Evolutionary conservation across 176 grass and related monocot genomes (phyloP), one percentile per base, ranked within the genome.

Genomic region (Eragrostis nindensis): DNA sequence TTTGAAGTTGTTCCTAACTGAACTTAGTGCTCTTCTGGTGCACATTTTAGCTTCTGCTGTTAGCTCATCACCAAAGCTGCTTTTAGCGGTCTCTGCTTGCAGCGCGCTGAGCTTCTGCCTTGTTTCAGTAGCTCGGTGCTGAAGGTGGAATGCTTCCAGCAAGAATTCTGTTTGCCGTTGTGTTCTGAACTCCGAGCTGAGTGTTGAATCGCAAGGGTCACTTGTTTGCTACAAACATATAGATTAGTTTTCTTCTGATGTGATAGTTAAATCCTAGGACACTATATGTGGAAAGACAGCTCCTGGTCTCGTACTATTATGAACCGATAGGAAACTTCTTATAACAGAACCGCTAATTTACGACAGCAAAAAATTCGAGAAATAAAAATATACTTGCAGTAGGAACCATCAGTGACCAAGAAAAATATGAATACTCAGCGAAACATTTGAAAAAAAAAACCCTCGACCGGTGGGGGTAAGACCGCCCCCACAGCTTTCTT

Each of bases 161-260:
- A 99, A 68, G 79, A 91, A 99, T 57, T 99, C 96, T 46, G 90
- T 95, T 64, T 93, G 96, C 63, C 96, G 65, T 19, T 99, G 96
- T 71, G 90, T 90, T 59, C 96, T 89, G 24, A 95, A 91, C 86
- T 95, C 96, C 1, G 92, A 71, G 70, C 76, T 86, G 18, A 95
- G 85, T 52, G 88, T 82, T 43, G 89, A 85, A 89, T 97, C 94
- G 77, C 87, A 94, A 5, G 94, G 94, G 64, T 97, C 94, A 54
- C 81, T 91, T 11, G 86, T 80, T 97, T 93, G 91, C 94, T 97
- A 73, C 68, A 38, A 59, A 85, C 6, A 57, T 24, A 71, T 48
- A 19, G 13, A 38, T 90, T 73, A 90, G 78, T 57, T 38, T n/a
- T 22, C 43, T 22, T 8, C 52, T n/a, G 17, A 26, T 48, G 11